These are phyloP conservation scores for Zygnema circumcarinatum DNA, from an alignment of 139 green algal species.

Conservation along the genomic window DNA sequence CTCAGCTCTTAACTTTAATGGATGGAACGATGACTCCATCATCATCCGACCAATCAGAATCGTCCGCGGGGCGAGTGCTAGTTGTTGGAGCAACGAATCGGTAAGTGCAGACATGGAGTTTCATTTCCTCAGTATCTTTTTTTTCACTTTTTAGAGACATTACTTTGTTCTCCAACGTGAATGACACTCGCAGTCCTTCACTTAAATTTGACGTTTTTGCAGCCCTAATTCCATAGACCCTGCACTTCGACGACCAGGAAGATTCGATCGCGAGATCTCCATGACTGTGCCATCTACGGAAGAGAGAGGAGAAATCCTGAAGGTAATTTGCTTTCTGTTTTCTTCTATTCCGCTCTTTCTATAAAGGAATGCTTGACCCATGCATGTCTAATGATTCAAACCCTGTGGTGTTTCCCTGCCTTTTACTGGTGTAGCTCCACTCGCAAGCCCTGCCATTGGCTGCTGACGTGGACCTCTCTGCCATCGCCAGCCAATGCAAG, in stretches of 20 bases:
- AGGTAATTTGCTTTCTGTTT: slow-evolving; percentile 50
- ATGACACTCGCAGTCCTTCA: too few relatives aligned
- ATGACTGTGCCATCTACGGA: slow-evolving; percentile 67
- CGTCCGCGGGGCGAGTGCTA: background rate
- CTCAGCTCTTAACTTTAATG: slow-evolving; percentile 94
- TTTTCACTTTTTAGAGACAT: too few relatives aligned
- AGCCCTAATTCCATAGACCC: slow-evolving; percentile 88
- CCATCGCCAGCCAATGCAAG: slow-evolving; percentile 64
- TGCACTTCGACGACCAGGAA: slow-evolving; percentile 83
- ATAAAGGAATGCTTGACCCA: too few relatives aligned
- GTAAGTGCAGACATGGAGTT: slow-evolving; percentile 14
- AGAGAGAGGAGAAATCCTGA: slow-evolving; percentile 50
- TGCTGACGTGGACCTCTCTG: slow-evolving; percentile 71
- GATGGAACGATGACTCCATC: slow-evolving; percentile 63
- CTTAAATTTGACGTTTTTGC: too few relatives aligned
- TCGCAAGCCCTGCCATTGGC: slow-evolving; percentile 64
- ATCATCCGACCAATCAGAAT: background rate
- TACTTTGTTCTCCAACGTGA: too few relatives aligned
- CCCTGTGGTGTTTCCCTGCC: too few relatives aligned
- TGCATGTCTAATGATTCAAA: background rate
- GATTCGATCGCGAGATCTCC: slow-evolving; percentile 88
- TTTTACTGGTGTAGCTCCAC: slow-evolving; percentile 49
- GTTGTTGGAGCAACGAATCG: slow-evolving; percentile 88
- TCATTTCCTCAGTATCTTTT: too few relatives aligned
- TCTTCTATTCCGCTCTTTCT: slow-evolving; percentile 27